Evolutionary conservation across 768 basidiomycete genomes (phyloP), one percentile per base, ranked within the genome.

Genomic region (Lyophyllum shimeji): DNA sequence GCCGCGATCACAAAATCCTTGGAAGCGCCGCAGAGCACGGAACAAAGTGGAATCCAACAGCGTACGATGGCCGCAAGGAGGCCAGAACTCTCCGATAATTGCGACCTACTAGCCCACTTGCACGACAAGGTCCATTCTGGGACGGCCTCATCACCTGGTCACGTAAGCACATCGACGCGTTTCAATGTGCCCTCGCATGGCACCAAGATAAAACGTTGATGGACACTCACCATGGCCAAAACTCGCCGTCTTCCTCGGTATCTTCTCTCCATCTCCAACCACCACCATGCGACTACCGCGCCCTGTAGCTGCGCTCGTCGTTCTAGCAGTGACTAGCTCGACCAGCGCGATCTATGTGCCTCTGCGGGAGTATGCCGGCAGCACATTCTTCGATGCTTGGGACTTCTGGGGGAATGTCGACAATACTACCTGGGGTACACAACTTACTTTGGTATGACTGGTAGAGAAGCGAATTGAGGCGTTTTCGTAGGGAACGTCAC

Each of bases 361-460:
- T 29, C 59, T 79, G 13, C 72, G 65, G 11, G 74, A 74, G 42
- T 79, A 82, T 57, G 63, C 76, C 12, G 82, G 82, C 0, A 49
- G 60, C 1, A 69, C 64, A 0, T 84, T 84, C 62, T 84, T 84
- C 56, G 66, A 80, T 52, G 67, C 66, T 12, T 83, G 80, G 81
- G 64, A 76, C 60, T 83, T 77, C 64, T 84, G 76, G 55, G 81
- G 79, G 0, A 59, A 52, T 47, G 69, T 58, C 17, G 80, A 82
- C 60, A 81, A 82, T 54, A 61, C 76, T 7, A 81, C 80, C 2
- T 64, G 66, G 59, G 75, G 68, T 68, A 27, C 18, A 65, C 58
- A 1, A 7, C 4, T 11, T 5, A 37, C 15, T 18, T 40, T n/a
- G n/a, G n/a, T n/a, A 40, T 44, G 43, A 24, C 15, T 25, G 45